Conservation (phyloP, 2,329 filamentous ascomycete genomes). For the Pseudogymnoascus sp. region DNA sequence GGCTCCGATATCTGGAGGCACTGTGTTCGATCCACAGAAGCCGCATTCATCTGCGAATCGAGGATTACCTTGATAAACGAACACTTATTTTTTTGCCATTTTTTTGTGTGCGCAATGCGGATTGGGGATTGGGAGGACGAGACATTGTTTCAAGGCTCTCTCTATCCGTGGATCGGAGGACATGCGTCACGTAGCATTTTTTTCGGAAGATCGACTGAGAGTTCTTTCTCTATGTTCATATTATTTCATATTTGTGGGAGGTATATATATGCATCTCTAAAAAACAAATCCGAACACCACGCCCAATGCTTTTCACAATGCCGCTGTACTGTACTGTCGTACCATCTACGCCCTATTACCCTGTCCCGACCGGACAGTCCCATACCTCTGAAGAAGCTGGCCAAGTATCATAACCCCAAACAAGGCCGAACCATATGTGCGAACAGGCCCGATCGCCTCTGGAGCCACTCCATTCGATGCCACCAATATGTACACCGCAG, state of each 20-base stretch:
- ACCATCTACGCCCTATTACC: not conserved
- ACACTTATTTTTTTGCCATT: slow-evolving; percentile 10
- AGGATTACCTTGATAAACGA: slow-evolving; percentile 12
- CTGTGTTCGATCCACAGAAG: slow-evolving; percentile 16
- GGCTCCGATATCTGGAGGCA: slow-evolving; percentile 12
- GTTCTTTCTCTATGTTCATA: not conserved
- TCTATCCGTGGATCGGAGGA: not conserved
- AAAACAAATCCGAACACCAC: slow-evolving; percentile 8
- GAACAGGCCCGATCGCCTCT: not conserved
- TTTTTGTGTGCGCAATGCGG: not conserved
- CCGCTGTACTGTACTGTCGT: not conserved
- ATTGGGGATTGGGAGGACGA: not conserved
- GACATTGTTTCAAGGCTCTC: not conserved
- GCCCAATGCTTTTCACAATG: not conserved
- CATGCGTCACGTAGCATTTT: not conserved
- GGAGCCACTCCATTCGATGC: not conserved
- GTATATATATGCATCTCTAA: not conserved
- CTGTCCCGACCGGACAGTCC: not conserved
- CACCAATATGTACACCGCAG: not conserved
- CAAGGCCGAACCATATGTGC: not conserved
- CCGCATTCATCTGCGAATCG: slow-evolving; percentile 13
- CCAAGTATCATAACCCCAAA: not conserved
- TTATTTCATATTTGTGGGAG: not conserved
- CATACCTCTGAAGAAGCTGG: not conserved
- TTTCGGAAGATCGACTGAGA: not conserved